Conservation (phyloP, 108 stramenopile species). For the Thalassiosira profunda region DNA sequence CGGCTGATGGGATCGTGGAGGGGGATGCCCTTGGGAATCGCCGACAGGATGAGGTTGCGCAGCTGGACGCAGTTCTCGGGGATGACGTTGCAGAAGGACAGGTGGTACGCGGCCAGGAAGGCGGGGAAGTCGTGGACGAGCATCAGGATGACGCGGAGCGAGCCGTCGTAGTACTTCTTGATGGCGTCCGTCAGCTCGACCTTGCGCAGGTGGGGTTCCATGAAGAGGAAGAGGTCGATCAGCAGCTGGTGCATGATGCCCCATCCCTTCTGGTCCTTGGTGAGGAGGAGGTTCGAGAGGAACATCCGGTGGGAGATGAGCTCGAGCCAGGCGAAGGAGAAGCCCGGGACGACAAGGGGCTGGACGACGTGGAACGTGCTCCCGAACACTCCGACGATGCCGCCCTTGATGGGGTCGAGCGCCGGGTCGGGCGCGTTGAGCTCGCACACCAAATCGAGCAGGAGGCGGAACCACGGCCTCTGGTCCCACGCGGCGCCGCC, state of each 20-base stretch:
- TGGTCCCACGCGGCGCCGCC: conserved; percentile 82
- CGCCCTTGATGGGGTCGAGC: conserved; percentile 73
- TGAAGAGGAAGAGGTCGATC: conserved; percentile 92
- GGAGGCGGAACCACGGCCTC: conserved; percentile 97
- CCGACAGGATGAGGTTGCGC: conserved; percentile 96
- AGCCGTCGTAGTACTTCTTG: conserved; percentile 97
- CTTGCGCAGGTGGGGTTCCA: conserved; percentile 92
- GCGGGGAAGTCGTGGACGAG: conserved; percentile 99
- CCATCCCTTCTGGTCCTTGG: conserved; percentile 95
- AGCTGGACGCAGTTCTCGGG: conserved; percentile 98
- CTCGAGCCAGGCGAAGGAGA: conserved; percentile 99
- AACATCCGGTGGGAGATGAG: conserved; percentile 97
- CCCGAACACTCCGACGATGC: conserved; percentile 92
- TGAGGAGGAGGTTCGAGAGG: conserved; percentile 93
- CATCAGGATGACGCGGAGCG: conserved; percentile 95
- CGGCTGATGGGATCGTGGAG: conserved; percentile 99
- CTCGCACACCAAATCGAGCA: conserved; percentile 95
- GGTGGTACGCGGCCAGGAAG: conserved; percentile 96
- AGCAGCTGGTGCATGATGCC: conserved; percentile 95
- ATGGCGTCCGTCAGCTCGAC: conserved; percentile 86
- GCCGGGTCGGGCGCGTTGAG: conserved; percentile 88
- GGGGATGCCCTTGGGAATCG: conserved; percentile 96
- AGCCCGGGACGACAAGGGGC: conserved; percentile 94
- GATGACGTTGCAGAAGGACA: conserved; percentile 98
- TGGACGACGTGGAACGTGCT: conserved; percentile 95